phyloP scores from a whole-genome alignment of 306 rosid genomes.

The Vachellia pachyceras region DNA sequence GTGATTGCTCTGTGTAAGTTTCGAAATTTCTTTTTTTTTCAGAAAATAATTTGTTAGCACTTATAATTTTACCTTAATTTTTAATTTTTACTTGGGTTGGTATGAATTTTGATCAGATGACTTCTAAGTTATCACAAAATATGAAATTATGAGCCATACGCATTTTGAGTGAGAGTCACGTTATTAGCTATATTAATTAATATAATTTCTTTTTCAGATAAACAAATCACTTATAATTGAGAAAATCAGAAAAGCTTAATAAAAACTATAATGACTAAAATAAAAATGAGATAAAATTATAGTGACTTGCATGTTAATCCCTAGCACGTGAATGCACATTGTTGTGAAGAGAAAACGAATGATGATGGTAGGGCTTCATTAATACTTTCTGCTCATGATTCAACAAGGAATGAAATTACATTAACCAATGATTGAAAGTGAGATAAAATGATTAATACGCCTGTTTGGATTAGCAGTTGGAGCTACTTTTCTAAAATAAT shows the following conservation, averaged over 20 bases:
- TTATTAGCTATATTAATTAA: too few species aligned
- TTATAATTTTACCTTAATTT: too few species aligned
- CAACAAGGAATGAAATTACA: constrained; percentile 20
- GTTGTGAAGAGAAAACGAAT: constrained; percentile 33
- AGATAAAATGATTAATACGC: background rate
- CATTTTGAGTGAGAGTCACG: too few species aligned
- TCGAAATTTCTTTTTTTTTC: too few species aligned
- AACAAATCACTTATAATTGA: background rate
- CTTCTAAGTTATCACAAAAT: too few species aligned
- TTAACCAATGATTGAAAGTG: background rate
- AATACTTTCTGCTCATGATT: constrained; percentile 41
- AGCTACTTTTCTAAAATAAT: too few species aligned
- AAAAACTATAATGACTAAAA: background rate
- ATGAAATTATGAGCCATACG: background rate
- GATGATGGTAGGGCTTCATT: constrained; percentile 33
- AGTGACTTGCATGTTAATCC: background rate
- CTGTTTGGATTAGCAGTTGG: background rate
- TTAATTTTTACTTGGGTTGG: too few species aligned
- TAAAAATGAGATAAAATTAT: background rate
- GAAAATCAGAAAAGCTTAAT: too few species aligned
- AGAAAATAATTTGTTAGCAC: too few species aligned
- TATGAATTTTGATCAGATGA: too few species aligned
- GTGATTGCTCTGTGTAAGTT: too few species aligned
- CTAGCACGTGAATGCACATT: constrained; percentile 37
- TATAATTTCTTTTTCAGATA: too few species aligned